A percentile compares a stretch with the other conserved stretches of the same genome.
phyloP scores from a whole-genome alignment of 805 yeast species.

The Metschnikowia orientalis region DNA sequence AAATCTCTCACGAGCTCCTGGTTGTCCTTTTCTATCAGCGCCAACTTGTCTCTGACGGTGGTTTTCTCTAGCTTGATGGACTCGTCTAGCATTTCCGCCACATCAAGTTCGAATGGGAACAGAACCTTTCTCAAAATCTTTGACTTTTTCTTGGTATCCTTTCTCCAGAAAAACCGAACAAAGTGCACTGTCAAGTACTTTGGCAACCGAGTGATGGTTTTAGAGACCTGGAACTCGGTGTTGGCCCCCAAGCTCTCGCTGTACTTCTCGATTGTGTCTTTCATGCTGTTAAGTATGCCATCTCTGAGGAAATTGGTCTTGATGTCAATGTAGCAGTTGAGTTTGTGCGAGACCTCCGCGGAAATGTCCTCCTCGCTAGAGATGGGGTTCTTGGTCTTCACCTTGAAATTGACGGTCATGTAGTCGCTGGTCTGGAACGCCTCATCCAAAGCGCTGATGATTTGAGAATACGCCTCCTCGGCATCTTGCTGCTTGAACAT shows the following conservation, averaged over 20 bases:
- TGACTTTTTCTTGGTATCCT: slow-evolving; percentile 84
- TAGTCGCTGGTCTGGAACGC: slow-evolving; percentile 50
- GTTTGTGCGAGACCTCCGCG: slow-evolving; percentile 57
- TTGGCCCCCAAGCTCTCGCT: slow-evolving; percentile 66
- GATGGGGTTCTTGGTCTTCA: slow-evolving; percentile 58
- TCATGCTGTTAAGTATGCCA: slow-evolving; percentile 71
- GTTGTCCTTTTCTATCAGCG: slow-evolving; percentile 70
- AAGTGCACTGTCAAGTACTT: slow-evolving; percentile 85
- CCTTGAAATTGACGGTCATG: slow-evolving; percentile 63
- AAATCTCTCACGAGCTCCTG: slow-evolving; percentile 69
- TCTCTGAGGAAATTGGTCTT: slow-evolving; percentile 83
- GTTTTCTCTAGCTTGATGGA: slow-evolving; percentile 63
- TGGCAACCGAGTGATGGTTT: slow-evolving; percentile 73
- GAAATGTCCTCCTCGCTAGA: slow-evolving; percentile 29
- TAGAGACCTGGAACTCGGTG: slow-evolving; percentile 61
- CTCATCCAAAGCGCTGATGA: slow-evolving; percentile 49
- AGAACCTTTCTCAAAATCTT: slow-evolving; percentile 91
- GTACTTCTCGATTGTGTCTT: slow-evolving; percentile 73
- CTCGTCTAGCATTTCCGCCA: slow-evolving; percentile 81
- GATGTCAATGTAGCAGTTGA: slow-evolving; percentile 84
- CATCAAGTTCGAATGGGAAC: slow-evolving; percentile 90
- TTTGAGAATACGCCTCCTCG: slow-evolving; percentile 88
- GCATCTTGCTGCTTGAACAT: slow-evolving; percentile 94
- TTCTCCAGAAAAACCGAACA: slow-evolving; percentile 94
- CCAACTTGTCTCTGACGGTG: slow-evolving; percentile 69